A percentile compares a stretch with the other conserved stretches of the same genome.
These are phyloP conservation scores for Fagus sylvatica DNA, from an alignment of 306 rosid genomes.

Conservation along the genomic window DNA sequence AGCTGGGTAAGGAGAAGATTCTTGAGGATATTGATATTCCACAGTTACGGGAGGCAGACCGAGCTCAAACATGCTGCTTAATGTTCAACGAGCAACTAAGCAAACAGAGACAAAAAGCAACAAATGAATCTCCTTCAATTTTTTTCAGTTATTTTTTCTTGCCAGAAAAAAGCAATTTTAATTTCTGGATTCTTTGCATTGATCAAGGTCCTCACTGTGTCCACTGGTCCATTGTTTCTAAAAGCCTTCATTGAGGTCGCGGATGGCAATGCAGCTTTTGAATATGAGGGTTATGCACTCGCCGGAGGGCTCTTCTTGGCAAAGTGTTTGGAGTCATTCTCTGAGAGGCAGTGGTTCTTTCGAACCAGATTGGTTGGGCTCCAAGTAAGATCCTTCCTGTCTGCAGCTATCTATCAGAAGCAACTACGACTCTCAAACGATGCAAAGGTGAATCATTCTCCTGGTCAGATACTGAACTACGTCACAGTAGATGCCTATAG, in stretches of 20 bases:
- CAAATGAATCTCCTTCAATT: slow-evolving; percentile 38
- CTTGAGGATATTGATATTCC: slow-evolving; percentile 25
- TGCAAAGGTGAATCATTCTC: slow-evolving; percentile 60
- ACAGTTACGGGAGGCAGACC: slow-evolving; percentile 17
- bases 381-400: slow-evolving; percentile 58
- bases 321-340: slow-evolving; percentile 57
- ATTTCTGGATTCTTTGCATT: slow-evolving; percentile 69
- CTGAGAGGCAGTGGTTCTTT: slow-evolving; percentile 84
- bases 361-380: slow-evolving; percentile 55
- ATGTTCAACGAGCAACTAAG: slow-evolving; percentile 37
- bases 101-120: slow-evolving; percentile 31
- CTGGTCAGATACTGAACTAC: slow-evolving; percentile 84
- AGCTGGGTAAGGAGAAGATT: slow-evolving; percentile 23
- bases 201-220: slow-evolving; percentile 57
- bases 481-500: slow-evolving; percentile 75
- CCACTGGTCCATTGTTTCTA: slow-evolving; percentile 67
- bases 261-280: slow-evolving; percentile 61
- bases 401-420: slow-evolving; percentile 63
- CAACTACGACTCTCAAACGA: slow-evolving; percentile 56
- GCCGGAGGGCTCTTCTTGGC: slow-evolving; percentile 51
- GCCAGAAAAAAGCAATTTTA: slow-evolving; percentile 63
- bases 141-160: slow-evolving; percentile 46
- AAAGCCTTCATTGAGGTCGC: slow-evolving; percentile 72
- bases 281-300: slow-evolving; percentile 63
- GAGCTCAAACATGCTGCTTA: slow-evolving; percentile 47